Base-by-base conservation (phyloP, 768 basidiomycete species). In the Hydnum rufescens region DNA sequence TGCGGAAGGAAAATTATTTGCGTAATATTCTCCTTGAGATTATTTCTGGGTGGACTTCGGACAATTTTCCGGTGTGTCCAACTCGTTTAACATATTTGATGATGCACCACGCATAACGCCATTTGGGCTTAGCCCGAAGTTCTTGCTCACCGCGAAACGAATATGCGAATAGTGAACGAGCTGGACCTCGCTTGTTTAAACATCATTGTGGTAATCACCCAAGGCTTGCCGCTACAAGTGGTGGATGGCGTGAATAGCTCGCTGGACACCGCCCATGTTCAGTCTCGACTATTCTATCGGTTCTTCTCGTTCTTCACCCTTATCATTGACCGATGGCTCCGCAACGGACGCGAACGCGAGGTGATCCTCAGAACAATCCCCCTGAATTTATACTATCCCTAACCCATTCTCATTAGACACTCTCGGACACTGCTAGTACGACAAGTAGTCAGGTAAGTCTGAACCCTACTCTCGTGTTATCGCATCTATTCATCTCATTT, bases 201-300 rank as follows among this genome's bases (percentile, higher is more conserved):
- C n/a, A 78, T 84, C 0, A 70, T 73, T 8, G 82, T 87, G 5
- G 80, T 75, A 53, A 68, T 90, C 8, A 66, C 87, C 34, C 83
- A 92, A 58, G 75, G 78, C 16, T 65, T 93, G 5, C 74, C 80
- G 50, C 68, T 95, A 22, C 70, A 73, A 51, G 68, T 74, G 3
- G 65, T 73, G 2, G 82, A 72, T n/a, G 68, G 65, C 18, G 8
- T 28, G 8, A 66, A 74, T 51, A 62, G 67, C 1, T 73, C 34
- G 70, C 74, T 31, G 73, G 74, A 16, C 76, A 67, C 72, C 25
- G 70, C 72, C 0, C 81, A 85, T 60, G 75, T 77, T 5, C 74
- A 83, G 18, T 80, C 84, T 1, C 70, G 88, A 25, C 64, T 87
- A 26, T 92, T 92, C 67, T 78, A 79, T 59, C 78, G 77, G 51